Percentiles rank a stretch among this genome's conserved stretches.
phyloP scores from a whole-genome alignment of 495 filamentous ascomycete species.

The Staphylotrichum tortipilum region DNA sequence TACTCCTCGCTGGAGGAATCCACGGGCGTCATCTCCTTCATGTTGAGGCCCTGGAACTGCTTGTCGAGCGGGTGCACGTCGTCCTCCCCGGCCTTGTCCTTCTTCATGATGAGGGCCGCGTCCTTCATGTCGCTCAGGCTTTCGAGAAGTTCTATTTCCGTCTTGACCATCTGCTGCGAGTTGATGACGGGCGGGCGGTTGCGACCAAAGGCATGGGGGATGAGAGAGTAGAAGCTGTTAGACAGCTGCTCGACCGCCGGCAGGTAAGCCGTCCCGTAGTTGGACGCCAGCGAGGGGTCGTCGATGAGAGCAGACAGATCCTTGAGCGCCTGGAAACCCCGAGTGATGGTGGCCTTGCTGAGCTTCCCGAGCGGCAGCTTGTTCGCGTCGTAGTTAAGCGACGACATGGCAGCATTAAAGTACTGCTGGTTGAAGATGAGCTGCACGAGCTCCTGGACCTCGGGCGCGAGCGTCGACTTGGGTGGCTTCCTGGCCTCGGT shows the following conservation, averaged over 20 bases:
- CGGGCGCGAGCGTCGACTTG: constrained; percentile 47
- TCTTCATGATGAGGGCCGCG: constrained; percentile 66
- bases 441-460: constrained; percentile 58
- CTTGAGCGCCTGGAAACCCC: constrained; percentile 65
- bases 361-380: constrained; percentile 81
- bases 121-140: constrained; percentile 76
- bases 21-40: constrained; percentile 69
- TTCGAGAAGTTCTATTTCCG: constrained; percentile 68
- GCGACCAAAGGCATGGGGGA: constrained; percentile 75
- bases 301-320: constrained; percentile 58
- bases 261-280: constrained; percentile 33
- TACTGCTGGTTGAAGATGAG: constrained; percentile 75
- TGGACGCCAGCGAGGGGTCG: constrained; percentile 34
- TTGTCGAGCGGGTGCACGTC: constrained; percentile 56
- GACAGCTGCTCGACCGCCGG: constrained; percentile 51
- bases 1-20: constrained; percentile 53
- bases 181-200: constrained; percentile 58
- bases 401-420: constrained; percentile 55
- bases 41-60: constrained; percentile 58
- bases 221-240: constrained; percentile 69
- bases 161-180: constrained; percentile 47
- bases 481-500: constrained; percentile 28
- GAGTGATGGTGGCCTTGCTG: constrained; percentile 61
- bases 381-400: constrained; percentile 64
- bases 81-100: constrained; percentile 39